Percentiles rank a stretch among this genome's conserved stretches.
These are phyloP conservation scores for Ceratobasidium sp. DNA, from an alignment of 1,284 basidiomycete genomes.

Conservation along the genomic window DNA sequence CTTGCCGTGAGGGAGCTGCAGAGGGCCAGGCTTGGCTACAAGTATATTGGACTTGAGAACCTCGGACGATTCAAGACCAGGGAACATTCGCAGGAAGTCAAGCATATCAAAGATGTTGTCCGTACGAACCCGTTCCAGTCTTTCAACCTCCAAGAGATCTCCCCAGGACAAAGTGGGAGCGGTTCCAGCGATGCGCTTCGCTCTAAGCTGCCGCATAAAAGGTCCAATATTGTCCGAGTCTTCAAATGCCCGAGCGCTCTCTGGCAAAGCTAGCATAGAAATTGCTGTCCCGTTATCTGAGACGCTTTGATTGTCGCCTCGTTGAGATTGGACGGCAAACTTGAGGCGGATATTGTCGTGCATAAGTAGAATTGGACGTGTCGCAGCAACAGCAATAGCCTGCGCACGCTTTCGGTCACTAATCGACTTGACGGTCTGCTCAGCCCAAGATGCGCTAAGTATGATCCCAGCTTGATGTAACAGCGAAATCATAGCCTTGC, in stretches of 20 bases:
- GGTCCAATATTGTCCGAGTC: background rate
- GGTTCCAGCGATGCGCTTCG: conserved; percentile 10
- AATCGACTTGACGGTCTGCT: too few relatives aligned
- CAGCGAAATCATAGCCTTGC: too few relatives aligned
- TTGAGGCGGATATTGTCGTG: conserved; percentile 21
- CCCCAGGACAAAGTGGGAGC: background rate
- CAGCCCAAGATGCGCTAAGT: too few relatives aligned
- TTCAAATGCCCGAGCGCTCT: background rate
- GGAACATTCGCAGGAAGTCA: background rate
- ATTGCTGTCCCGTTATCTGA: conserved; percentile 23
- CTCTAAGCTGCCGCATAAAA: background rate
- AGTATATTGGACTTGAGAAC: conserved; percentile 1
- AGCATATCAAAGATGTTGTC: background rate
- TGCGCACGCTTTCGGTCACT: too few relatives aligned
- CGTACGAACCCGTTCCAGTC: background rate
- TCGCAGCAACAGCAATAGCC: too few relatives aligned
- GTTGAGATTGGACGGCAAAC: conserved; percentile 6
- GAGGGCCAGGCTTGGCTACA: background rate
- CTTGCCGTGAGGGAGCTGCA: conserved; percentile 3
- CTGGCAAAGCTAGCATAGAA: conserved; percentile 6
- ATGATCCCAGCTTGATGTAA: too few relatives aligned
- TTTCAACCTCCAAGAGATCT: background rate
- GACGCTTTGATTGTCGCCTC: background rate
- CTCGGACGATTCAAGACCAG: background rate
- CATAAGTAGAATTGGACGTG: too few relatives aligned